These are phyloP conservation scores for Beauveria sp. DNA, from an alignment of 2,329 filamentous ascomycete genomes.

Conservation along the genomic window DNA sequence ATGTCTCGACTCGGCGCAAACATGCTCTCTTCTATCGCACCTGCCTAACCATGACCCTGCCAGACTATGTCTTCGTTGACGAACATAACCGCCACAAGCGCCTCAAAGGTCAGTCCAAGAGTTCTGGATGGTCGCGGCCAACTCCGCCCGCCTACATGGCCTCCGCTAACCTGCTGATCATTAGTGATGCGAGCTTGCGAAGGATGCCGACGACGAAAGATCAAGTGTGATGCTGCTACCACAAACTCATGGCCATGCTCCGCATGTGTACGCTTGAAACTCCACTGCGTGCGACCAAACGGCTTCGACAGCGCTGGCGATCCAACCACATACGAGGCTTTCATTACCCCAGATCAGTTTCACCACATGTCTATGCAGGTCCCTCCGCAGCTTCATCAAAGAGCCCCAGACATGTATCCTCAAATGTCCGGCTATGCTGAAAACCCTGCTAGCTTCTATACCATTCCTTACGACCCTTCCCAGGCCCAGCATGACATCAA, in stretches of 20 bases:
- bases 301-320: conserved; percentile 50
- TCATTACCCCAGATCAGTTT: conserved; percentile 26
- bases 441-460: conserved; percentile 36
- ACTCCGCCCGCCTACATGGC: neutral
- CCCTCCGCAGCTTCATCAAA: conserved; percentile 32
- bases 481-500: conserved; percentile 40
- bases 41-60: conserved; percentile 23
- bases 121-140: neutral
- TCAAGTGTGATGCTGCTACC: conserved; percentile 95
- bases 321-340: conserved; percentile 24
- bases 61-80: conserved; percentile 98
- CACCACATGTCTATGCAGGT: conserved; percentile 48
- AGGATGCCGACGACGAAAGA: conserved; percentile 89
- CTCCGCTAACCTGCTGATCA: neutral
- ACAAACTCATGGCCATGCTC: conserved; percentile 98
- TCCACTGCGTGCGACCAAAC: conserved; percentile 86
- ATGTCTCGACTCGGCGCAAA: neutral
- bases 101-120: conserved; percentile 65
- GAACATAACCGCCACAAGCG: conserved; percentile 98
- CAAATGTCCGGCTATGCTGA: conserved; percentile 42
- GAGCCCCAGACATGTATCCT: conserved; percentile 37
- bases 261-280: conserved; percentile 83
- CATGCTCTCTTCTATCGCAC: neutral
- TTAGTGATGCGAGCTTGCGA: conserved; percentile 95
- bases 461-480: conserved; percentile 39